These are phyloP conservation scores for Posidonia australis DNA, from an alignment of 106 monocot species.

Conservation along the genomic window DNA sequence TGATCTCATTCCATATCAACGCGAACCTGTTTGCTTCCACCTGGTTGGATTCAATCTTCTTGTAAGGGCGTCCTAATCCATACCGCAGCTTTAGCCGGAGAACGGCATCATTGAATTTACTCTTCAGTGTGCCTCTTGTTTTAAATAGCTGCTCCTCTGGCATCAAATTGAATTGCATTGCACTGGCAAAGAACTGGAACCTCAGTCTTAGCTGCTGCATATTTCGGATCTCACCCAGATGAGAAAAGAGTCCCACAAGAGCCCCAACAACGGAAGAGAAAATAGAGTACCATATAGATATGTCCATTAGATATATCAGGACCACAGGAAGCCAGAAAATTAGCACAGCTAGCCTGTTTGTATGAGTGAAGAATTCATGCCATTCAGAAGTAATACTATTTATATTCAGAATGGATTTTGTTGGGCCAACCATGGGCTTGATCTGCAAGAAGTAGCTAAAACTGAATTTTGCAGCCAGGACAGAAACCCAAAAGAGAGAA, in stretches of 20 bases:
- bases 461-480: slow-evolving; percentile 11
- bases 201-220: slow-evolving; percentile 26
- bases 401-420: slow-evolving; percentile 10
- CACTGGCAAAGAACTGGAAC: slow-evolving; percentile 29
- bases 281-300: slow-evolving; percentile 26
- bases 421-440: slow-evolving; percentile 21
- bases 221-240: slow-evolving; percentile 23
- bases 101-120: slow-evolving; percentile 16
- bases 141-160: slow-evolving; percentile 12
- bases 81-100: slow-evolving; percentile 20
- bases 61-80: slow-evolving; percentile 21
- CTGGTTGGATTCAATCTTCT: slow-evolving; percentile 26
- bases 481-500: slow-evolving; percentile 14
- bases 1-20: slow-evolving; percentile 28
- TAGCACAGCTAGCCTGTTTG: slow-evolving; percentile 19
- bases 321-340: slow-evolving; percentile 24
- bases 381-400: slow-evolving; percentile 8
- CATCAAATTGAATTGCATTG: slow-evolving; percentile 25
- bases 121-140: slow-evolving; percentile 8
- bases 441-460: slow-evolving; percentile 29
- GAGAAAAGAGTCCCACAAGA: slow-evolving; percentile 23
- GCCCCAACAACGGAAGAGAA: slow-evolving; percentile 22
- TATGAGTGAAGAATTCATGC: slow-evolving; percentile 19
- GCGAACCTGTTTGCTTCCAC: slow-evolving; percentile 17
- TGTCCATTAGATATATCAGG: slow-evolving; percentile 24